Evolutionary conservation across 495 filamentous ascomycete genomes (phyloP), one percentile per base, ranked within the genome.

Genomic region (Talaromyces wortmannii): DNA sequence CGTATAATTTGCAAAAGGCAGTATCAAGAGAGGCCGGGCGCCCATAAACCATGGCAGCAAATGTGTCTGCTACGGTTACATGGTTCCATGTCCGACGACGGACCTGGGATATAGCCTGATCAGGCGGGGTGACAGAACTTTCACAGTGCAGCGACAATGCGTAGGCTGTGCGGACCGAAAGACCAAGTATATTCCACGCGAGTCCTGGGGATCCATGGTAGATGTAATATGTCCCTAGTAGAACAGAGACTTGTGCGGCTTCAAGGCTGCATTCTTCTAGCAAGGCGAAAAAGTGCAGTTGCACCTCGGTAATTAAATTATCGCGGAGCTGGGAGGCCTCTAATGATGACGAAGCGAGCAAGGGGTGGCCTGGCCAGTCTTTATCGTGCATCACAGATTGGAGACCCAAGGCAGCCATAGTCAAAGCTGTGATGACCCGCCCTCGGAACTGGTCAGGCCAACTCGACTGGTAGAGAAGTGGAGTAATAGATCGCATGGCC

Each of bases 171-270:
- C 46, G 46, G 23, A 30, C 46, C 5, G 46, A 15, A n/a, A 31
- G 31, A 30, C 46, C 46, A 48, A 48, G 46, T 31, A 48, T 29
- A 48, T 48, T 48, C 46, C 46, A 48, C 17, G 46, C 46, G 12
- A 48, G 46, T 7, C 29, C 46, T 11, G 46, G 46, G 3, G 46
- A 48, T 5, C 46, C 46, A 48, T 48, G 18, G 23, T 29, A 48
- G 46, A 48, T 48, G 23, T 48, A 48, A 48, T 48, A 48, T 5
- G 67, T 70, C 11, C 70, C 70, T 5, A 75, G 52, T 7, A 75
- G 43, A 6, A 66, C 55, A 55, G 67, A 72, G 0, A 68, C 64
- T 46, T 75, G 71, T 0, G 65, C 70, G 0, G 63, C 56, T 50
- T 69, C 66, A 2, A 75, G 50, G 6, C 67, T 64, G 0, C 47